A percentile compares a stretch with the other conserved stretches of the same genome.
Evolutionary conservation across 2,329 filamentous ascomycete species (phyloP).

Genomic region (Fusarium coicis): DNA sequence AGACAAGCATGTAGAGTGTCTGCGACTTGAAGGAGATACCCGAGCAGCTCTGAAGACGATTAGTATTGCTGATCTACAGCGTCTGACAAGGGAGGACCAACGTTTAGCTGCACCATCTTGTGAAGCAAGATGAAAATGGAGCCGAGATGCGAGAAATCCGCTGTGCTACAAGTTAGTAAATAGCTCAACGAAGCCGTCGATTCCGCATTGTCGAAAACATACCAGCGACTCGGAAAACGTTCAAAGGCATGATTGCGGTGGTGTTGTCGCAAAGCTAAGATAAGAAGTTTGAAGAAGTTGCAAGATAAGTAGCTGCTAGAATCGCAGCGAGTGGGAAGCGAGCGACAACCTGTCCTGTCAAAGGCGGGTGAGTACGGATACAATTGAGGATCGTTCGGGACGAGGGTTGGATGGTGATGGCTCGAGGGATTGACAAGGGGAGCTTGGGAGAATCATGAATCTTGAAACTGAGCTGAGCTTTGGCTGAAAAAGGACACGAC

Average conservation of each 20-base stretch:
- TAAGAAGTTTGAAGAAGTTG: constrained; percentile 8
- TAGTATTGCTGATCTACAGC: constrained; percentile 30
- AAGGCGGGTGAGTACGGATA: constrained; percentile 7
- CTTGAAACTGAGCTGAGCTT: constrained; percentile 33
- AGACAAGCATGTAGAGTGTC: constrained; percentile 92
- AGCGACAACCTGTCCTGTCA: constrained; percentile 32
- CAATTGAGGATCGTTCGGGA: constrained; percentile 32
- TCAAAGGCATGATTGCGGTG: constrained; percentile 58
- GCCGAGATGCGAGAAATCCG: constrained; percentile 93
- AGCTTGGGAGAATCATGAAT: constrained; percentile 40
- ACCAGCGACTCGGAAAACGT: constrained; percentile 69
- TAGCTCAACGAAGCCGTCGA: background rate
- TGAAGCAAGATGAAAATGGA: constrained; percentile 95
- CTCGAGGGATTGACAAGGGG: constrained; percentile 35
- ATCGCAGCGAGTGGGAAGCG: constrained; percentile 31
- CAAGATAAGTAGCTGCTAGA: constrained; percentile 25
- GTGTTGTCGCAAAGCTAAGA: constrained; percentile 26
- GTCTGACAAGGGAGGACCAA: constrained; percentile 56
- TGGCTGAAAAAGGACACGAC: constrained; percentile 47
- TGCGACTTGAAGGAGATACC: constrained; percentile 99
- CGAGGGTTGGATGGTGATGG: constrained; percentile 26
- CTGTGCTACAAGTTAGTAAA: constrained; percentile 58
- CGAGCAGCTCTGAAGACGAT: constrained; percentile 80
- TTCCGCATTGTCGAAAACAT: constrained; percentile 40
- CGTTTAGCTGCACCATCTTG: constrained; percentile 94